Evolutionary conservation across 1,284 basidiomycete species (phyloP).

Genomic region (Cutaneotrichosporon cavernicola): DNA sequence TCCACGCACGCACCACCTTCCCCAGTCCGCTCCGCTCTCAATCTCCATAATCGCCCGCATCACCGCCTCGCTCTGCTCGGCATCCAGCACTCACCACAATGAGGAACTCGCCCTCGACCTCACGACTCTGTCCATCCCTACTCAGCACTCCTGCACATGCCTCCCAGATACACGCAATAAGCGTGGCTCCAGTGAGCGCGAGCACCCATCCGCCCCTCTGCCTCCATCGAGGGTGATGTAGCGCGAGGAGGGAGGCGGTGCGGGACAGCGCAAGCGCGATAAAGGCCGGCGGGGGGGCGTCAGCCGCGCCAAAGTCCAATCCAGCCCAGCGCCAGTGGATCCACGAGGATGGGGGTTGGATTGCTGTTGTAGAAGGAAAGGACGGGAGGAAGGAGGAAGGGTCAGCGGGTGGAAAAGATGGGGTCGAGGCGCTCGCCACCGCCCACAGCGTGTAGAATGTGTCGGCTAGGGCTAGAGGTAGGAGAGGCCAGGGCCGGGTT

Average conservation of each 20-base stretch:
- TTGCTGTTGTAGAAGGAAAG: not conserved
- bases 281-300: constrained; percentile 1
- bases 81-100: not conserved
- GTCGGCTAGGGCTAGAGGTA: constrained; percentile 17
- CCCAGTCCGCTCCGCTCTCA: too few species aligned
- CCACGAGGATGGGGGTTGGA: not conserved
- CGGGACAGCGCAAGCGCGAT: constrained; percentile 9
- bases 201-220: constrained; percentile 15
- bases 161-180: constrained; percentile 15
- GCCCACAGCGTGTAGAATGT: constrained; percentile 6
- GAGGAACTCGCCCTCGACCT: constrained; percentile 1
- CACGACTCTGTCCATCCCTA: not conserved
- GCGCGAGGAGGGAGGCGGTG: not conserved
- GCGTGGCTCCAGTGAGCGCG: constrained; percentile 11
- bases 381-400: not conserved
- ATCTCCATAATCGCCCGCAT: not conserved
- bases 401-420: not conserved
- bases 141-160: constrained; percentile 10
- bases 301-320: not conserved
- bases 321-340: not conserved
- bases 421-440: not conserved
- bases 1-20: not conserved
- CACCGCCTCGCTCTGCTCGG: too few species aligned
- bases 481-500: constrained; percentile 16
- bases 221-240: constrained; percentile 16